phyloP scores from a whole-genome alignment of 2,329 filamentous ascomycete genomes.

The Botrytis galanthina region DNA sequence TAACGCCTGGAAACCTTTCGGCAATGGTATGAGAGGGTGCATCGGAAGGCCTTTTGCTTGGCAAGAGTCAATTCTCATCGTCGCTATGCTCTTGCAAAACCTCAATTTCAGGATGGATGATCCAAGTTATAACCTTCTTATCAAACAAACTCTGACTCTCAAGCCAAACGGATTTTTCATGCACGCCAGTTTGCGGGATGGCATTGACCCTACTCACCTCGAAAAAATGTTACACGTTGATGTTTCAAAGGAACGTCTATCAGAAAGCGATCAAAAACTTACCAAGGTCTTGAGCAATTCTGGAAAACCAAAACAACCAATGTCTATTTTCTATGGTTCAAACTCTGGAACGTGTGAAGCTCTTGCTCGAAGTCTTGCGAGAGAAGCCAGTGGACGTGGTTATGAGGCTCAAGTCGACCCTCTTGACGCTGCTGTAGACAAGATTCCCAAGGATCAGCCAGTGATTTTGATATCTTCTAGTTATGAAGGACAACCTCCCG shows the following conservation, averaged over 20 bases:
- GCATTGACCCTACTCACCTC: constrained; percentile 44
- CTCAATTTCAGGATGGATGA: constrained; percentile 66
- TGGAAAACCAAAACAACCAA: constrained; percentile 26
- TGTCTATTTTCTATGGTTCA: constrained; percentile 71
- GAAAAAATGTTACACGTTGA: constrained; percentile 40
- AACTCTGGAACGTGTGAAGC: constrained; percentile 74
- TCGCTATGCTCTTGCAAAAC: constrained; percentile 66
- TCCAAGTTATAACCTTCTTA: constrained; percentile 55
- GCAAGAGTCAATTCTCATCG: constrained; percentile 65
- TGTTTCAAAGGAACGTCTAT: constrained; percentile 3
- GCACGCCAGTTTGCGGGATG: constrained; percentile 51
- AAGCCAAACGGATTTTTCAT: constrained; percentile 66
- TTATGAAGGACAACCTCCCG: constrained; percentile 72
- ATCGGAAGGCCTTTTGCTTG: constrained; percentile 73
- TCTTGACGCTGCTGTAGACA: constrained; percentile 60
- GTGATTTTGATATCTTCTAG: constrained; percentile 67
- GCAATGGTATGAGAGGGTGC: constrained; percentile 68
- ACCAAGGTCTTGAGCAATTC: not conserved
- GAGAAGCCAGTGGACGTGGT: constrained; percentile 57
- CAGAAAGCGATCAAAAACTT: not conserved
- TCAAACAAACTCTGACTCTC: constrained; percentile 57
- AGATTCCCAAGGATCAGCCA: constrained; percentile 58
- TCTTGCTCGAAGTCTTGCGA: constrained; percentile 61
- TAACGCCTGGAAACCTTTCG: constrained; percentile 71
- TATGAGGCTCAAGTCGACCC: constrained; percentile 53